Base-by-base conservation (phyloP, 139 green algal species). In the Chlorella sp. region DNA sequence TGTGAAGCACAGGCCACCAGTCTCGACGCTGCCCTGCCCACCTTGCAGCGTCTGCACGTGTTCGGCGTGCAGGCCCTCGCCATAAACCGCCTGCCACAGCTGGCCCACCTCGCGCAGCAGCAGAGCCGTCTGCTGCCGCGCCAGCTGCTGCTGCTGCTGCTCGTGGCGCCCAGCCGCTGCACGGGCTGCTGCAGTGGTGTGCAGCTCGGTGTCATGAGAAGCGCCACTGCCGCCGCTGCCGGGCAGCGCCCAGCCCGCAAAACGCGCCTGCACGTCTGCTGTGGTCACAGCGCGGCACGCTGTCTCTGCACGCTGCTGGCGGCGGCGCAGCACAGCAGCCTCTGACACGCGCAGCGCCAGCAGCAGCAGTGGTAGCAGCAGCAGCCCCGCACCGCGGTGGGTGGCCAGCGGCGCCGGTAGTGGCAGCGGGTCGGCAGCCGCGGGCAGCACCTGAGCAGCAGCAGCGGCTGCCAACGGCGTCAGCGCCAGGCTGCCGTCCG, bases 71-170 rank as follows among this genome's bases (percentile, higher is more conserved):
- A 72, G 60, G 30, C 5, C 18, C 0, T 9, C 25, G 4, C 41
- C 76, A 38, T 41, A 57, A 60, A 82, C 76, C 36, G 23, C 36
- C 34, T 72, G 76, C 76, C 76, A 82, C 76, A 72, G 15, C 57
- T 44, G 36, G 9, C 36, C 34, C 26, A 82, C 76, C 60, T 82
- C 60, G 7, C 25, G 34, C 36, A 18, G 56, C 23, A 82, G 32
- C 32, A 57, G 25, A 17, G 30, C 32, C 70, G 36, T 25, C 70
- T 60, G 70, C 70, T 47, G 70, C 39, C 12, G 11, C 39, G 26
- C 25, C 3, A 16, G 34, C 75, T 26, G 34, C 56, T 57, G 17
- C 51, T 64, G 75, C 75, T 47, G 36, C 76, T 60, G 47, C 47
- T 25, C 47, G 13, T 21, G 73, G 55, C 56, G 74, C 55, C 3